Evolutionary conservation across 148 eudicot species (phyloP).

Genomic region (Dysphania ambrosioides): DNA sequence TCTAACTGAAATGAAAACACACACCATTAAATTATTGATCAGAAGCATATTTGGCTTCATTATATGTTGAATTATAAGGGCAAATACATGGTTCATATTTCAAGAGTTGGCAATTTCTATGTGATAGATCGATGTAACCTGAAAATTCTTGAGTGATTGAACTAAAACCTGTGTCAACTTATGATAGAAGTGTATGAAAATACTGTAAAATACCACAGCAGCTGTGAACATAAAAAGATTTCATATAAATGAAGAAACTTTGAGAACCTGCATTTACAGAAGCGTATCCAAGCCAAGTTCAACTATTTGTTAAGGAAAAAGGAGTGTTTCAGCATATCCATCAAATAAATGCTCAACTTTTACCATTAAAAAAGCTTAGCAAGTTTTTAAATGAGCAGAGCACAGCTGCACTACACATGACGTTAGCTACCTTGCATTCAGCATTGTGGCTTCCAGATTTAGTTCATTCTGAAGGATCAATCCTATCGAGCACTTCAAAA

Average conservation of each 20-base stretch:
- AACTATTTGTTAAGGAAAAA: neutral
- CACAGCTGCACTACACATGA: neutral
- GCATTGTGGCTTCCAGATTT: neutral
- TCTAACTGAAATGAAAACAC: conserved; percentile 25
- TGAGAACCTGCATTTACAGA: conserved; percentile 13
- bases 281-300: neutral
- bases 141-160: neutral
- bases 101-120: neutral
- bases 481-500: neutral
- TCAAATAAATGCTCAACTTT: too few species aligned
- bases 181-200: too few species aligned
- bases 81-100: neutral
- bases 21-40: neutral
- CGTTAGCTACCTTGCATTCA: neutral
- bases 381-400: neutral
- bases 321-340: too few species aligned
- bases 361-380: too few species aligned
- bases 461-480: neutral
- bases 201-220: too few species aligned
- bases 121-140: neutral
- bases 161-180: neutral
- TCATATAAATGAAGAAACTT: neutral
- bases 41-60: conserved; percentile 16
- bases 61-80: neutral
- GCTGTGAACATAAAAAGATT: too few species aligned